Percentiles rank a stretch among this genome's conserved stretches.
Evolutionary conservation across 116 monocot genomes (phyloP).

Genomic region (Posidonia oceanica): DNA sequence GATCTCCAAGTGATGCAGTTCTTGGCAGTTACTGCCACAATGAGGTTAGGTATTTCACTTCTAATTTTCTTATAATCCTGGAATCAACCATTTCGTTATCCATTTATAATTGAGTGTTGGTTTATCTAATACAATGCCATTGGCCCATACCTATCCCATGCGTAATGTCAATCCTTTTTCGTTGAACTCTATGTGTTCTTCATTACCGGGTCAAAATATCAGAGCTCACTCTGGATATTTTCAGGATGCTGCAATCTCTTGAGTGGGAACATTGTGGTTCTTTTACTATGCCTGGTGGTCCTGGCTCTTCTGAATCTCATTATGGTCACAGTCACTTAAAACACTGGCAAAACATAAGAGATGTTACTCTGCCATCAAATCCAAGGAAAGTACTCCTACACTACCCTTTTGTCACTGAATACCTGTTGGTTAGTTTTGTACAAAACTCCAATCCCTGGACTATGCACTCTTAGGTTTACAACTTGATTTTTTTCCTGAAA

Average conservation of each 20-base stretch:
- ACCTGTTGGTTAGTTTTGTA: conserved; percentile 47
- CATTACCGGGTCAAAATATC: conserved; percentile 63
- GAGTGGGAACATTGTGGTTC: conserved; percentile 92
- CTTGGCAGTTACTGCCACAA: conserved; percentile 62
- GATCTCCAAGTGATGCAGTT: conserved; percentile 42
- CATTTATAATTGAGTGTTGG: neutral
- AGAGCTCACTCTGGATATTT: conserved; percentile 72
- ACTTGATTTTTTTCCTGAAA: no score
- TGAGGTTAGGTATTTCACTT: conserved; percentile 36
- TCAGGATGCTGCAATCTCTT: conserved; percentile 86
- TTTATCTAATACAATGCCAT: neutral
- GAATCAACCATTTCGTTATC: neutral
- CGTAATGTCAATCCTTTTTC: neutral
- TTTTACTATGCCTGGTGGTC: conserved; percentile 36
- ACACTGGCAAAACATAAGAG: conserved; percentile 59
- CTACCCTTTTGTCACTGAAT: conserved; percentile 62
- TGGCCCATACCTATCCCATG: neutral
- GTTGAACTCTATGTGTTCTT: neutral
- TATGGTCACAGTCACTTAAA: conserved; percentile 33
- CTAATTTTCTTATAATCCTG: neutral
- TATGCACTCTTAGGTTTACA: no score
- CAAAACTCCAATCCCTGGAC: neutral
- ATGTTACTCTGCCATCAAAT: conserved; percentile 62
- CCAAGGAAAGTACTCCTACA: conserved; percentile 61
- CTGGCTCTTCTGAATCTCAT: conserved; percentile 29